Evolutionary conservation across 106 monocot genomes (phyloP), one percentile per base, ranked within the genome.

Genomic region (Agapanthus africanus): DNA sequence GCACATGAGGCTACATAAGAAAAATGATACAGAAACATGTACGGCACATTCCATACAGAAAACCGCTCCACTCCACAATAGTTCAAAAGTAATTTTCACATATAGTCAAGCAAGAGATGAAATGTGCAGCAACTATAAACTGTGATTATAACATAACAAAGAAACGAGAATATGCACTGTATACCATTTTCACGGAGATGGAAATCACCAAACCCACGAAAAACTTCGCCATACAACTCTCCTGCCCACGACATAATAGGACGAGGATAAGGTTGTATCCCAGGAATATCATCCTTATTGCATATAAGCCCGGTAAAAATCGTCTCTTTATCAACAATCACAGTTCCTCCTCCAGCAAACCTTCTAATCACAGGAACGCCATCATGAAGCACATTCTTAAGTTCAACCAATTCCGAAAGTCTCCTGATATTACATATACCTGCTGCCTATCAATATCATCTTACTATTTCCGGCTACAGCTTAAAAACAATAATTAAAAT

Each of bases 311-410:
- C 84, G 11, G 87, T 70, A 71, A 99, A 99, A 52, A 92, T 61
- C 1, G 89, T 99, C 32, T 67, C 83, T 40, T 76, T 65, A 69
- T 90, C 97, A 39, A 99, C 97, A 69, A 99, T 85, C 34, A 99
- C 97, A n/a, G 97, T 92, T 22, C 97, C 92, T 11, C 97, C 92
- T 40, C 92, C 92, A 40, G 76, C 77, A 69, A 92, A 99, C 73
- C 97, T 86, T 67, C 67, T 80, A 62, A 99, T 77, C 19, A 92
- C 88, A 63, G 91, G 97, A 54, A 97, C 73, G 1, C 70, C 51
- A 81, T 99, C 84, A 59, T 39, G 68, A 59, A 90, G 73, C 70
- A 92, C 88, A 42, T 72, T 38, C 44, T 85, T 67, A 21, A 85
- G 36, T 40, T 92, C 80, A 54, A 92, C 54, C 71, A 92, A 86